phyloP scores from a whole-genome alignment of 768 basidiomycete species.

The Chiua virens region DNA sequence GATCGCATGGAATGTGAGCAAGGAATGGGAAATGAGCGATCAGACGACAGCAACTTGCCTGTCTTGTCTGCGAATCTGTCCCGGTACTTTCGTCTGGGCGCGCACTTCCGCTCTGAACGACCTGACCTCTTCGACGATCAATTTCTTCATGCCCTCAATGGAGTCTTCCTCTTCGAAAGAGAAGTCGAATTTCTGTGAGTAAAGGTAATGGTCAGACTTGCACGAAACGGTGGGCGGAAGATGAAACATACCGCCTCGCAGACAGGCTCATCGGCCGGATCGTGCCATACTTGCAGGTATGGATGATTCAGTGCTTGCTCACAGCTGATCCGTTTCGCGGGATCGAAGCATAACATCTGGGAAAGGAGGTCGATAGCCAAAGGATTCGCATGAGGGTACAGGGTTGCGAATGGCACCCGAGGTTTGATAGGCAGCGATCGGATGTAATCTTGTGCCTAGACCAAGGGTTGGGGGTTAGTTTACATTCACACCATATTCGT shows the following conservation, averaged over 20 bases:
- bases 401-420: constrained; percentile 83
- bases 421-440: constrained; percentile 97
- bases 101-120: constrained; percentile 89
- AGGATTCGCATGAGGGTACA: constrained; percentile 94
- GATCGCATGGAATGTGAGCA: background rate
- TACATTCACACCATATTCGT: background rate
- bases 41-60: constrained; percentile 44
- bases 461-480: constrained; percentile 3
- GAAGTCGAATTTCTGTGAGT: constrained; percentile 84
- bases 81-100: constrained; percentile 70
- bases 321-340: constrained; percentile 93
- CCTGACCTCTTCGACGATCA: constrained; percentile 93
- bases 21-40: background rate
- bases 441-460: constrained; percentile 95
- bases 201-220: background rate
- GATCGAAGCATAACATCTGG: constrained; percentile 93
- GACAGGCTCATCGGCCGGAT: constrained; percentile 89
- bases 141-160: constrained; percentile 94
- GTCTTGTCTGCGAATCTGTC: constrained; percentile 75
- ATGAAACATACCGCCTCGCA: constrained; percentile 65
- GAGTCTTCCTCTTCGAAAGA: constrained; percentile 95
- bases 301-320: constrained; percentile 95
- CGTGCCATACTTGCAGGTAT: constrained; percentile 96
- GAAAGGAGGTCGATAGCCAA: constrained; percentile 90
- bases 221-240: no score